Conservation (phyloP, 495 filamentous ascomycete genomes). For the Penicillium paxilli region DNA sequence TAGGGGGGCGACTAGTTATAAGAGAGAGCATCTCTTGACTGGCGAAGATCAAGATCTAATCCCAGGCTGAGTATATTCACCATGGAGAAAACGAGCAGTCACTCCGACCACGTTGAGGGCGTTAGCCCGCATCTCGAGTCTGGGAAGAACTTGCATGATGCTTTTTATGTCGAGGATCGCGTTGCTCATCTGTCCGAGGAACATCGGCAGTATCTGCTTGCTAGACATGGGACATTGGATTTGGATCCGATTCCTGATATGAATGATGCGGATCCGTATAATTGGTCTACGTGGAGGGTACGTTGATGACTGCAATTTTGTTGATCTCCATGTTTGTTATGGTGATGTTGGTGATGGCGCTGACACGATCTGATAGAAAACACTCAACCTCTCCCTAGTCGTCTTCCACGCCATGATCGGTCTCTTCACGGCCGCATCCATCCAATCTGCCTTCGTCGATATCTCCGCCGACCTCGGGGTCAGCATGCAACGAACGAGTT, state of each 20-base stretch:
- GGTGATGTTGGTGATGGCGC: not conserved
- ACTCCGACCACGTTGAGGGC: constrained; percentile 20
- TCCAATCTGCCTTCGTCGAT: constrained; percentile 52
- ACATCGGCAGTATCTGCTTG: constrained; percentile 43
- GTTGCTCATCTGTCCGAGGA: constrained; percentile 24
- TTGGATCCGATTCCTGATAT: constrained; percentile 50
- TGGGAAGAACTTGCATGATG: constrained; percentile 12
- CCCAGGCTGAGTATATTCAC: not conserved
- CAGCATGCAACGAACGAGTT: constrained; percentile 47
- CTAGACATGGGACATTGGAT: constrained; percentile 50
- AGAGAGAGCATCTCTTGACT: no score
- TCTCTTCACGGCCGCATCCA: constrained; percentile 53
- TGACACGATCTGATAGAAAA: constrained; percentile 41
- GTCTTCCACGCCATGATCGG: constrained; percentile 58
- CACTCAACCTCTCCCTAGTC: constrained; percentile 51
- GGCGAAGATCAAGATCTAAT: not conserved
- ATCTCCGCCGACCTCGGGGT: constrained; percentile 48
- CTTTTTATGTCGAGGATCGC: constrained; percentile 22
- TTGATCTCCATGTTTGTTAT: not conserved
- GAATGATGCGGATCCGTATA: constrained; percentile 51
- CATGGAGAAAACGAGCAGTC: constrained; percentile 18
- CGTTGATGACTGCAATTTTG: no score
- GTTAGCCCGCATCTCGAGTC: constrained; percentile 7
- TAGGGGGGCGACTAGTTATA: no score
- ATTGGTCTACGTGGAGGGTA: constrained; percentile 50